Conservation (phyloP, 768 basidiomycete genomes). For the Podaxis sp. region DNA sequence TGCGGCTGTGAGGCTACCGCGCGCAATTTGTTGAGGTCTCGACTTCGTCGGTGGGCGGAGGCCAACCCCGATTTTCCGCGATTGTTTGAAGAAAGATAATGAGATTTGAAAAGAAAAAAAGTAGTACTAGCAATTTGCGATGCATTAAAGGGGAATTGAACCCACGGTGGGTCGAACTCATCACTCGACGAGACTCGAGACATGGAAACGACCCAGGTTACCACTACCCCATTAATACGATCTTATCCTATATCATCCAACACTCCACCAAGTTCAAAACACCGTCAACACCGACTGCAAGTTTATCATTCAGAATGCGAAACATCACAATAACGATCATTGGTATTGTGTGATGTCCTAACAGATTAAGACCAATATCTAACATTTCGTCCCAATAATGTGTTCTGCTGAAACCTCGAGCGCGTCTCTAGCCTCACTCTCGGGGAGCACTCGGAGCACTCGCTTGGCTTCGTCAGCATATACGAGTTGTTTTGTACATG, state of each 20-base stretch:
- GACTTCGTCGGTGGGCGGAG: no score
- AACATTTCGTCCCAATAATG: constrained; percentile 58
- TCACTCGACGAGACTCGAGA: not conserved
- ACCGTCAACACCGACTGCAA: no score
- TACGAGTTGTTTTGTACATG: constrained; percentile 76
- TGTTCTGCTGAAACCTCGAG: constrained; percentile 74
- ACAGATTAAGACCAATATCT: not conserved
- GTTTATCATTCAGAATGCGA: not conserved
- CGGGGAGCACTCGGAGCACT: constrained; percentile 69
- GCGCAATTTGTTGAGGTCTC: no score
- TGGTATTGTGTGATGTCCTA: not conserved
- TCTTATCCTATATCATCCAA: no score
- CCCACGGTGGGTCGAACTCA: not conserved
- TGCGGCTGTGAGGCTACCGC: no score
- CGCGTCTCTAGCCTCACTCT: constrained; percentile 79
- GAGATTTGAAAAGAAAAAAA: no score
- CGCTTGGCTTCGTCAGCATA: constrained; percentile 82
- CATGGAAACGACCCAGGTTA: constrained; percentile 20
- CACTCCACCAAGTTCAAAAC: no score
- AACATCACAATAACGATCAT: not conserved
- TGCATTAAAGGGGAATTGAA: not conserved
- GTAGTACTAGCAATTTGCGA: no score
- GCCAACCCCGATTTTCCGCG: no score
- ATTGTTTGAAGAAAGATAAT: no score
- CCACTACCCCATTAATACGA: constrained; percentile 20